Base-by-base conservation (phyloP, 371 early-diverging fungal genomes). In the Batrachochytrium dendrobatidis region DNA sequence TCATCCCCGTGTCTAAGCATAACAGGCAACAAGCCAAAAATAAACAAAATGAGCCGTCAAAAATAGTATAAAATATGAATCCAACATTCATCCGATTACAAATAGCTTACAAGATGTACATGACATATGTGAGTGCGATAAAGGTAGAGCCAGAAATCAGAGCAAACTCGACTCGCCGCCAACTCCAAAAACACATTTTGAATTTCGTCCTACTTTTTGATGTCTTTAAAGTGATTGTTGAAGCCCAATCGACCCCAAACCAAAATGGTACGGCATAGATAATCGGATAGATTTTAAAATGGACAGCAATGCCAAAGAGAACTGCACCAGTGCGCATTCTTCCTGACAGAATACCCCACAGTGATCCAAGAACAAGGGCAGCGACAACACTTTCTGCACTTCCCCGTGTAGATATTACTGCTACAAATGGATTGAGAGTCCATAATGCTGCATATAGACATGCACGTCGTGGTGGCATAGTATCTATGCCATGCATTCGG, bases 271-370 rank as follows among this genome's bases (percentile, higher is more conserved):
- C 62, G 0, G 90, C 87, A 70, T 95, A 93, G 20, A 98, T 86
- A 54, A 93, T 79, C 4, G 98, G 97, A 69, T 95, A 98, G 6
- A 97, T 91, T 68, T 98, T 98, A 62, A 96, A 83, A 68, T 98
- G 98, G 7, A 97, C 94, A 5, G 92, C 77, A n/a, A 94, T 66
- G 0, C 97, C 98, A 78, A 90, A 92, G 31, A 88, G 33, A 10
- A 84, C 71, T 5, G 90, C 88, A 0, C 84, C 89, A 30, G 72
- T 55, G 7, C 64, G 70, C 29, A 83, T 69, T 24, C 76, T 70
- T 22, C 77, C 72, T 17, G 65, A 72, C 52, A 85, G 59, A 18
- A 95, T 64, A n/a, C 76, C 65, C 61, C 86, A 90, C 3, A 97
- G 63, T 1, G 85, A 74, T 1, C 80, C 84, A 32, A 97, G 67